Base-by-base conservation (phyloP, 2,329 filamentous ascomycete species). In the Aciculosporium take region DNA sequence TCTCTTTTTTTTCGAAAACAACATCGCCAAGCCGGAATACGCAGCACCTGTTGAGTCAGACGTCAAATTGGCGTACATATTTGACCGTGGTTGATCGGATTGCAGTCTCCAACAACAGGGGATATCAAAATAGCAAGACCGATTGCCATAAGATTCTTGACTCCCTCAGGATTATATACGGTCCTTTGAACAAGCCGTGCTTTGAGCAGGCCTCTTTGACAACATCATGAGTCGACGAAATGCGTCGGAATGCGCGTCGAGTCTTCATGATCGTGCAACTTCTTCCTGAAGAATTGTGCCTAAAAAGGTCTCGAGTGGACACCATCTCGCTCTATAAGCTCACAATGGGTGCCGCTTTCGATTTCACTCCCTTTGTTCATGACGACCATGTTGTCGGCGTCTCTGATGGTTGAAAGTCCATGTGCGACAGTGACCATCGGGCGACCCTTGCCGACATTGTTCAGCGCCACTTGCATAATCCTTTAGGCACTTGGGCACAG, bases 341-440 rank as follows among this genome's bases (percentile, higher is more conserved):
- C 63, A 4, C 72, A 63, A 43, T 83, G 79, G 0, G 69, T 75
- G 0, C 79, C 79, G 47, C 74, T 63, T 54, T 84, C 79, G 3
- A 79, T 57, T 3, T 73, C 66, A 35, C 64, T 54, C 1, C 79
- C 79, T 46, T 74, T 64, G 7, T 71, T 62, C 51, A 83, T 65
- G 13, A 83, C 78, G 7, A 82, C 62, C 42, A 83, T 83, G 39
- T 76, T 72, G 50, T 83, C 74, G 0, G 79, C 79, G 37, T 74
- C 64, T 45, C 66, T 67, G 43, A 78, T 72, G 0, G 74, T 78
- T 0, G 70, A 71, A 1, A 79, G 60, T 2, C 72, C 59, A 52
- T 79, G 75, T 0, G 79, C 78, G 44, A 83, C 79, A 13, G 78
- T 67, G 32, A 83, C 72, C 3, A 76, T 81, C 1, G 79, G 83